Evolutionary conservation across 176 grass and related monocot genomes (phyloP), one percentile per base, ranked within the genome.

Genomic region (Eleusine indica): DNA sequence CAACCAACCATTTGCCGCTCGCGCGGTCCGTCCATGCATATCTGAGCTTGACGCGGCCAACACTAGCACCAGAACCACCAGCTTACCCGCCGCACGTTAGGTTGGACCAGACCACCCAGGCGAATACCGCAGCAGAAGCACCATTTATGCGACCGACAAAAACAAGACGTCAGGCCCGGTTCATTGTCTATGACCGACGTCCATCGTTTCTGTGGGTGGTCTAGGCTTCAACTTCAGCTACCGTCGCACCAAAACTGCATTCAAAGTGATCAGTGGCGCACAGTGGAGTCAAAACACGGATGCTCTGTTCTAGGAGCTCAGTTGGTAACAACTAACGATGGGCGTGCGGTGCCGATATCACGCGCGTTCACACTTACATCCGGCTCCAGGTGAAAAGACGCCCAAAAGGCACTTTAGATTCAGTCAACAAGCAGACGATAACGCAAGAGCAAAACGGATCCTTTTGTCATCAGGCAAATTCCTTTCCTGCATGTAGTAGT

Each of bases 31-130:
- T 74, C 28, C 64, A 37, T 8, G 65, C 65, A 18, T 67, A 38
- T 10, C 15, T 41, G 66, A 73, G 69, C 39, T 66, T 8, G 58
- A 60, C 10, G 68, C 74, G 12, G 68, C 61, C 79, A 62, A 35
- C 74, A 68, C n/a, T 48, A 61, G 2, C 66, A 51, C 43, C 77
- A 57, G 47, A 70, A 14, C 54, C 32, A 52, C 70, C 70, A 43
- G 69, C 60, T 10, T 57, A 38, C 22, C 54, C 28, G 21, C 72
- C 30, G 66, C 83, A 78, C 41, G 40, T 67, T 62, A 65, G 40
- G 38, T 89, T 86, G 68, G 74, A 86, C 83, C 74, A 7, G 67
- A 17, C 47, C 73, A 86, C 78, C 37, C 38, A 51, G 47, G 68
- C 53, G n/a, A 15, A 18, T 68, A 49, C 57, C 60, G 21, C 65